Base-by-base conservation (phyloP, 2,329 filamentous ascomycete species). In the Clonostachys sp. region DNA sequence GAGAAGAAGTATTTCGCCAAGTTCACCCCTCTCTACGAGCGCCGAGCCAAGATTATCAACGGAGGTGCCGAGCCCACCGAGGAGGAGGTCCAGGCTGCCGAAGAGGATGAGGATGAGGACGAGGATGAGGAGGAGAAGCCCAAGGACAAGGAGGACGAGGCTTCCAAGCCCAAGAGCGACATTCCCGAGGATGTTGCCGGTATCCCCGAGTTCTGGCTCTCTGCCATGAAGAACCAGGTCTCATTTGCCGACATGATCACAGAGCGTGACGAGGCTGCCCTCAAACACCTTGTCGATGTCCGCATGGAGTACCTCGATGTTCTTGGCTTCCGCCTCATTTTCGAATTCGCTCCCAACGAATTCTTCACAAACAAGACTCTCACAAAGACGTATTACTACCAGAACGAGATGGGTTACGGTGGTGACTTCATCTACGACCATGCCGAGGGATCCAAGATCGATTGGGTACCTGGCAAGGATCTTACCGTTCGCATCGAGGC, bases 1-100 rank as follows among this genome's bases (percentile, higher is more conserved):
- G 94, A 99, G 81, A 99, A 99, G 83, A 96, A 96, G 76, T 99
- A 96, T 74, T 97, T 97, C 61, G 89, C 89, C 73, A 97, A 97
- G 75, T 99, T 96, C 75, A 95, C 90, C 47, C 94, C 94, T 51
- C 83, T 99, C 44, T 99, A 99, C 74, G 77, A 96, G 79, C 94
- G 94, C 80, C 91, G 94, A 70, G 83, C 91, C 53, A 81, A 85
- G 60, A 97, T 99, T 59, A 80, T 99, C 70, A 97, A 96, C 72
- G 94, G 94, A 59, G 73, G 74, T 54, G 68, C 75, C 51, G 94
- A 99, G 75, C 94, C 94, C 33, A 90, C 87, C 51, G 89, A 95
- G 48, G 83, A 86, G 36, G 91, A 97, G 70, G 75, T 99, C 58
- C 81, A 89, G 72, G 86, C 88, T 52, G 94, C 94, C 55, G 89